Base-by-base conservation (phyloP, 495 filamentous ascomycete species). In the Aspergillus olivimuriae region DNA sequence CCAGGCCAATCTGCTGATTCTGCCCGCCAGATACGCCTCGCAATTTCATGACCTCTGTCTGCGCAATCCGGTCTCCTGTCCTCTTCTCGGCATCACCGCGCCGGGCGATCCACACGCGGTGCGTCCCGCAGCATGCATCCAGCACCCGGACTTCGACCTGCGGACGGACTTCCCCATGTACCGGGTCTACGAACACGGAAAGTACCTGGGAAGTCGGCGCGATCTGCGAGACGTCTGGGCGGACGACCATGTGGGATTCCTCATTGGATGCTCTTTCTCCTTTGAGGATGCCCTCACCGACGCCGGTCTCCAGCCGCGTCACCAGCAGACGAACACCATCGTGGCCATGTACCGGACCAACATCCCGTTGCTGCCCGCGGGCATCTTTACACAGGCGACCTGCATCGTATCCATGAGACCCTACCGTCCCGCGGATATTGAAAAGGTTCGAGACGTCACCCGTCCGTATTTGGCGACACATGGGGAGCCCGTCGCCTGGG, bases 401-500 rank as follows among this genome's bases (percentile, higher is more conserved):
- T 73, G 63, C 44, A 72, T 80, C 4, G 75, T 79, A 1, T 76
- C 70, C 0, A 81, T 82, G 75, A 58, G 75, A 31, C 68, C 72
- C 0, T 79, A 80, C 51, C 55, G 44, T 12, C 46, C 41, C 0
- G 50, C 55, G 7, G 61, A 78, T n/a, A 50, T 81, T 2, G 64
- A 69, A 6, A 47, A 35, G 12, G 75, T 80, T 3, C 52, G 76
- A 19, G 60, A 63, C 1, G 60, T 80, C 15, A 76, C 74, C 4
- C 51, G 70, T 14, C 44, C 50, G 23, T 80, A 63, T 59, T 41
- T 53, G 9, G 52, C 62, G 3, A 75, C 72, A 14, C 76, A 78
- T 45, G 76, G 75, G n/a, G 76, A 80, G 57, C 75, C 78, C 1
- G 60, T 81, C 18, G 75, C 70, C 8, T 80, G 74, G 75, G 76